These are phyloP conservation scores for Phoma sp. DNA, from an alignment of 2,329 filamentous ascomycete species.

Conservation along the genomic window DNA sequence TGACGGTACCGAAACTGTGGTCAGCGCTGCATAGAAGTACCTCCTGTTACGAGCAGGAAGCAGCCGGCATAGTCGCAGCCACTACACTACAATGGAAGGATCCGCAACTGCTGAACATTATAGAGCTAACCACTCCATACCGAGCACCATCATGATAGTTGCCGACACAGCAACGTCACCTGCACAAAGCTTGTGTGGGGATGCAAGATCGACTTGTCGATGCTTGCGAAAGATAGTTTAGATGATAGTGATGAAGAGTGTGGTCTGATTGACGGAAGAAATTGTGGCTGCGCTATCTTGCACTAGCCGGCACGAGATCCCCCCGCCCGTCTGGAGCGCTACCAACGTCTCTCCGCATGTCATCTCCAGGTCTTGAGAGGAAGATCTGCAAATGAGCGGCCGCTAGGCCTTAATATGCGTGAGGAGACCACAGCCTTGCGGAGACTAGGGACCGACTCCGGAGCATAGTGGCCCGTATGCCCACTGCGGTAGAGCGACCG, in stretches of 20 bases:
- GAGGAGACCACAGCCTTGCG: neutral
- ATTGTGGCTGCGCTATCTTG: slow-evolving; percentile 28
- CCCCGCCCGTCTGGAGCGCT: slow-evolving; percentile 7
- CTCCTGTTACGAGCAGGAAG: slow-evolving; percentile 5
- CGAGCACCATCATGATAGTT: neutral
- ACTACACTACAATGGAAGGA: neutral
- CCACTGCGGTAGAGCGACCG: slow-evolving; percentile 7
- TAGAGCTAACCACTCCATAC: neutral
- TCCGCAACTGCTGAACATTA: neutral
- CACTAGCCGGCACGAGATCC: slow-evolving; percentile 11
- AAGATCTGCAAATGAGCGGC: slow-evolving; percentile 8
- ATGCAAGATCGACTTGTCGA: neutral
- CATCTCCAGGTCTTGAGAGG: slow-evolving; percentile 25
- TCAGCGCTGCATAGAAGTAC: slow-evolving; percentile 1
- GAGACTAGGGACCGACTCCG: slow-evolving; percentile 15
- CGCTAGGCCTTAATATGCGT: neutral
- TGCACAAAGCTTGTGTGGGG: neutral
- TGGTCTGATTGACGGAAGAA: slow-evolving; percentile 39
- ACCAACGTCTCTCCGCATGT: slow-evolving; percentile 22
- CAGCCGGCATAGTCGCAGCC: slow-evolving; percentile 1
- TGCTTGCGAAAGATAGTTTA: neutral
- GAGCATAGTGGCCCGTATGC: slow-evolving; percentile 12
- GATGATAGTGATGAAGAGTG: neutral
- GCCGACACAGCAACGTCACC: neutral
- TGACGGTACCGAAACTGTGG: slow-evolving; percentile 5